Base-by-base conservation (phyloP, 495 filamentous ascomycete genomes). In the Podospora pseudoanserina region DNA sequence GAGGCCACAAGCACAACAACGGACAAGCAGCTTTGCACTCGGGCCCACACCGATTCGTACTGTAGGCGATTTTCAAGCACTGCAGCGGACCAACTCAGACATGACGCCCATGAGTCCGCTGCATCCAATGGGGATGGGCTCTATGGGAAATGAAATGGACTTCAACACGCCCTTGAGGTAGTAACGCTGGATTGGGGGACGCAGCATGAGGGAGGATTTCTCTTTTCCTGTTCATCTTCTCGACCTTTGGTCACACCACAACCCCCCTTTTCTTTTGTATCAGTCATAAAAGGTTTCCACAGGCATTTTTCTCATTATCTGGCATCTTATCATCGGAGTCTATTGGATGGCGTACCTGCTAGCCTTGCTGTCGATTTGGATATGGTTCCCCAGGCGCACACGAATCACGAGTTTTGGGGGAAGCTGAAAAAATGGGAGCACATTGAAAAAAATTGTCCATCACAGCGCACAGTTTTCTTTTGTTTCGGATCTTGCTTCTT, bases 51-150 rank as follows among this genome's bases (percentile, higher is more conserved):
- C 74, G 59, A 65, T 81, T 65, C 80, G 80, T 63, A 82, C 81
- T 0, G 79, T 84, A 19, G 80, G 79, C 15, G 81, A 83, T 53
- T 84, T 82, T 67, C 81, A 84, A 11, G 78, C 81, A 2, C 65
- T 84, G 7, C 80, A 82, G 57, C 72, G 81, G 64, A 75, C 76
- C 44, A 81, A 81, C 64, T 75, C 80, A 0, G 81, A 82, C 60
- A 78, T 75, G 57, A 74, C 73, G 1, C 30, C 75, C 0, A 81
- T 75, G 58, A 74, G 73, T 2, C 30, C 75, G 0, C 81, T 82
- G 77, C 73, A 74, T 56, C 44, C 78, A 9, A 57, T 83, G 2
- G 76, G 78, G 6, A 77, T 78, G 64, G 72, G 70, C 34, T 62
- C 74, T 2, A 71, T 79, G 72, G 73, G 70, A 6, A 66, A 63